phyloP scores from a whole-genome alignment of 345 rosid species.

The Eucalyptus fibrosa region DNA sequence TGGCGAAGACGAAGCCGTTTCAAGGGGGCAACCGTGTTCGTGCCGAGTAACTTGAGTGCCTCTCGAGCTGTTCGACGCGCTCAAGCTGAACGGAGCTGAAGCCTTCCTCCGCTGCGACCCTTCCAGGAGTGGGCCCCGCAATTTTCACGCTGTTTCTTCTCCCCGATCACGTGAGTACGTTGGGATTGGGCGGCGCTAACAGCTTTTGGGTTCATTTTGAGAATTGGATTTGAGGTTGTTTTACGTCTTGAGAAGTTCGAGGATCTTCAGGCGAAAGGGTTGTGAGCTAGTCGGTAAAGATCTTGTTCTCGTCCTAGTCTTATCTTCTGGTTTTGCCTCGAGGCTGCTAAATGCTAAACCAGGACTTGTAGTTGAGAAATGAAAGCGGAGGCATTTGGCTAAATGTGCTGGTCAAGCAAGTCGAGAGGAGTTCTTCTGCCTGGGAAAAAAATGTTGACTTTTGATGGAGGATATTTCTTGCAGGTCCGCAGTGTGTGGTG shows the following conservation, averaged over 20 bases:
- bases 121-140: too few species aligned
- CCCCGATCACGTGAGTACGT: conserved; percentile 34
- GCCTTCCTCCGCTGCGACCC: too few species aligned
- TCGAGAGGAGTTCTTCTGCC: neutral
- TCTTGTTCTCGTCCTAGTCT: neutral
- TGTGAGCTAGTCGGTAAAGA: conserved; percentile 58
- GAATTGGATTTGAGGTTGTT: too few species aligned
- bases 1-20: too few species aligned
- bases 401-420: neutral
- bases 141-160: neutral
- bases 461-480: neutral
- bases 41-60: too few species aligned
- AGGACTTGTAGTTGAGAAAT: neutral
- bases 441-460: neutral
- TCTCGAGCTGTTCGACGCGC: too few species aligned
- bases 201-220: too few species aligned
- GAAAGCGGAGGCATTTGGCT: neutral
- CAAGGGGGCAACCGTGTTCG: too few species aligned
- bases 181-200: neutral
- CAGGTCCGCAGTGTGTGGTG: too few species aligned
- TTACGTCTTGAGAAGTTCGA: too few species aligned
- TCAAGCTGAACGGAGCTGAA: too few species aligned
- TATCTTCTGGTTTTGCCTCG: neutral
- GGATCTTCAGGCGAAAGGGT: too few species aligned
- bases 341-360: neutral